Evolutionary conservation across 495 filamentous ascomycete species (phyloP), one percentile per base, ranked within the genome.

Genomic region (Achaetomiella virescens): DNA sequence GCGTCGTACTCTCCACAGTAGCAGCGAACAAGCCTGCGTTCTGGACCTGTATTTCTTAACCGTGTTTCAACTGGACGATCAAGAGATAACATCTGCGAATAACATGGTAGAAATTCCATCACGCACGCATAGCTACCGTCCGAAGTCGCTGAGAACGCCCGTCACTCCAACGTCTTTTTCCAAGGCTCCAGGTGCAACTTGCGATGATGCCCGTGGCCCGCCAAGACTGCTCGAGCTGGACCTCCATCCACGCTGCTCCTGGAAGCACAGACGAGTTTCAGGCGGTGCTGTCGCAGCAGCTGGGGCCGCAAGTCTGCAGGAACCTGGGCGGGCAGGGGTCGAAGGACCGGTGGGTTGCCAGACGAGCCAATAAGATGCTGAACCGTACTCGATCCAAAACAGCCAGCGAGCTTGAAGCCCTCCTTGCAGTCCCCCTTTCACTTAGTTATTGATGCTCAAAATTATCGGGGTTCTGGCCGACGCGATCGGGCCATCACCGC

Each of bases 221-320:
- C 43, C 43, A 29, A n/a, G 12, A 12, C 22, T 24, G 20, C 40
- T 15, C 15, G 8, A 24, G 17, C 18, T 35, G 50, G 17, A 2
- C 42, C 48, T 41, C 14, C 37, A 29, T 43, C 48, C 44, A 35
- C 41, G 55, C 61, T 57, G 54, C 64, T 57, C 50, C 53, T 59
- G 61, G 51, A 49, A 66, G 62, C 58, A 61, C 58, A 62, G 66
- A 66, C 66, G 62, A 66, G 67, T 70, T 70, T 70, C 67, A 70
- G 60, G 57, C 61, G 59, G 56, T 43, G 45, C 58, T 57, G 58
- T 59, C 60, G 61, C 50, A 48, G 63, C 58, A 54, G 54, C 43
- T 49, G 48, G 57, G 52, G 47, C 46, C 56, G 52, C 51, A 53
- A 48, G n/a, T 21, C 53, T 48, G 44, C 53, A 63, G 49, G 61